Evolutionary conservation across 176 grass and related monocot genomes (phyloP).

Genomic region (Triticum monococcum): DNA sequence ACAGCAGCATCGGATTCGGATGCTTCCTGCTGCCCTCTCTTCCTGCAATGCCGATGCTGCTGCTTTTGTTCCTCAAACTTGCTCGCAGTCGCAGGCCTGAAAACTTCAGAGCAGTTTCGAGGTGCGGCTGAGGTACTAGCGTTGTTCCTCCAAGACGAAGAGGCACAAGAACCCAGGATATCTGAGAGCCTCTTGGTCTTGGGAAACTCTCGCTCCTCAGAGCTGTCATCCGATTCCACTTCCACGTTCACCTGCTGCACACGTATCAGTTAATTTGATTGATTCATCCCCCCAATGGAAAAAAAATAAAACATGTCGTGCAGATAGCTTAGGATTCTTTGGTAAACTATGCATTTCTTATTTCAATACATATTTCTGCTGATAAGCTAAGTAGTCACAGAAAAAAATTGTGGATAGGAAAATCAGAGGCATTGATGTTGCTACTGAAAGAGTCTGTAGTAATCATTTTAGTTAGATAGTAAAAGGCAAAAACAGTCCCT

Average conservation of each 20-base stretch:
- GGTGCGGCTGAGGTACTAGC: neutral
- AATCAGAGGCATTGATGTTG: too few relatives aligned
- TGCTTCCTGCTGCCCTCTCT: slow-evolving; percentile 19
- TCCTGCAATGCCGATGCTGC: neutral
- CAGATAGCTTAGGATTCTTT: neutral
- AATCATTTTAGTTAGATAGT: too few relatives aligned
- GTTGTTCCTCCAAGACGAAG: neutral
- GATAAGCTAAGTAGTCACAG: neutral
- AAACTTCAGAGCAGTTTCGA: neutral
- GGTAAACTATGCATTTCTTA: too few relatives aligned
- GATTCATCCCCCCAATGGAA: neutral
- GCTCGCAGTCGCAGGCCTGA: neutral
- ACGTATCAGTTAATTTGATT: neutral
- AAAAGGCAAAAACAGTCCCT: too few relatives aligned
- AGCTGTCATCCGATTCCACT: slow-evolving; percentile 12
- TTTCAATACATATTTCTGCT: neutral
- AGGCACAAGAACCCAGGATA: slow-evolving; percentile 4
- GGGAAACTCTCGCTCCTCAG: slow-evolving; percentile 29
- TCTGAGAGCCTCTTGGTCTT: slow-evolving; percentile 34
- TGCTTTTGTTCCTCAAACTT: slow-evolving; percentile 9
- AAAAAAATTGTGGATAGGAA: too few relatives aligned
- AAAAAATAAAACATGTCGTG: neutral
- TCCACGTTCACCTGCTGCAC: slow-evolving; percentile 23
- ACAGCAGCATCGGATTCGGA: neutral
- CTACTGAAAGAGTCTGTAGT: too few relatives aligned